Conservation (phyloP, 2,329 filamentous ascomycete genomes). For the Alternaria arborescens region DNA sequence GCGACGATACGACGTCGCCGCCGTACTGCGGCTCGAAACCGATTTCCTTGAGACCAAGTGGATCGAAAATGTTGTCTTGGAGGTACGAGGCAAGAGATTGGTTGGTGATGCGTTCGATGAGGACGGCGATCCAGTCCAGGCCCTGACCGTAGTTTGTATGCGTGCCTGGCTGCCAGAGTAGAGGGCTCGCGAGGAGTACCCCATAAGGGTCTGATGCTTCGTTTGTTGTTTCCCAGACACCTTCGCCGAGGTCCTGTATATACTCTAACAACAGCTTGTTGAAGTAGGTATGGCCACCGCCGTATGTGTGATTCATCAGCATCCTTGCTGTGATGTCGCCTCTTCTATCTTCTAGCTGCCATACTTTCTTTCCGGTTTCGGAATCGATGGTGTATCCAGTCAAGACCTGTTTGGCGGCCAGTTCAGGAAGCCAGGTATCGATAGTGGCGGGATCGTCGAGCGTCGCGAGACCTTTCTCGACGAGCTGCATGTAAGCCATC, state of each 20-base stretch:
- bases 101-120: conserved; percentile 55
- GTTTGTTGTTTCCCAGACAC: conserved; percentile 18
- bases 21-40: conserved; percentile 29
- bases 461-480: conserved; percentile 24
- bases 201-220: conserved; percentile 24
- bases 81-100: conserved; percentile 44
- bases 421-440: neutral
- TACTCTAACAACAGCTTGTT: conserved; percentile 37
- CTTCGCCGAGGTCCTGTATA: conserved; percentile 18
- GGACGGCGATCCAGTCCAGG: conserved; percentile 60
- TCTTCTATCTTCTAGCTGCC: conserved; percentile 22
- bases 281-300: conserved; percentile 54
- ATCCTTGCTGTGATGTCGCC: conserved; percentile 33
- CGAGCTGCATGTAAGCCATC: conserved; percentile 37
- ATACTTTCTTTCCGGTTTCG: conserved; percentile 13
- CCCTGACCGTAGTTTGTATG: conserved; percentile 56
- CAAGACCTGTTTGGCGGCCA: conserved; percentile 1
- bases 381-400: conserved; percentile 15
- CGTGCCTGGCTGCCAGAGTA: conserved; percentile 54
- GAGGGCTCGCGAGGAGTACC: conserved; percentile 24
- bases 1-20: conserved; percentile 52
- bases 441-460: conserved; percentile 31
- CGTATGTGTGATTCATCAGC: conserved; percentile 61
- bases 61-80: conserved; percentile 29
- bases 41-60: conserved; percentile 21